phyloP scores from a whole-genome alignment of 805 yeast species.

The Sugiyamaella lignohabitans region DNA sequence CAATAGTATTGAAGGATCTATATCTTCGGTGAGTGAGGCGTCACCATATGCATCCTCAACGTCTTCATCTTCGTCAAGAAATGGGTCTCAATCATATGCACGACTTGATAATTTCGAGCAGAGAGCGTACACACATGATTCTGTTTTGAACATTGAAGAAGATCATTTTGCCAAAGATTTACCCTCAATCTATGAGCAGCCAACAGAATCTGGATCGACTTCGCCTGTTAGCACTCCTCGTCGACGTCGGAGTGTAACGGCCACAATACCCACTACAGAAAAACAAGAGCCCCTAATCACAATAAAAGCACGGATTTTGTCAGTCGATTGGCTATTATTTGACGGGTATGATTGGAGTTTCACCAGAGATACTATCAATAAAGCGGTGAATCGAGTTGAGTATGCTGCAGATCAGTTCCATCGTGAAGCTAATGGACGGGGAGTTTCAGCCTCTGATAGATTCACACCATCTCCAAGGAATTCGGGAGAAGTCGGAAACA shows the following conservation, averaged over 20 bases:
- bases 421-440: constrained; percentile 12
- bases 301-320: not conserved
- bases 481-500: not conserved
- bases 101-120: constrained; percentile 18
- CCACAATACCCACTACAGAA: not conserved
- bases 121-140: constrained; percentile 15
- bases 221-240: not conserved
- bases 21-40: too few species aligned
- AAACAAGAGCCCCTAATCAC: not conserved
- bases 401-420: constrained; percentile 37
- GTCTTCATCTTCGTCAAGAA: constrained; percentile 10
- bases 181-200: constrained; percentile 10
- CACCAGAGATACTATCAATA: constrained; percentile 59
- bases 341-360: constrained; percentile 94
- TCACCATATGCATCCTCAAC: too few species aligned
- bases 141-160: constrained; percentile 18
- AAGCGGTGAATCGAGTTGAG: constrained; percentile 61
- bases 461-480: not conserved
- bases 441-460: not conserved
- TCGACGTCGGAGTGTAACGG: not conserved
- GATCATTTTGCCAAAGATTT: constrained; percentile 24
- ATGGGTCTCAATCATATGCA: not conserved
- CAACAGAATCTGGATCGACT: not conserved
- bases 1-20: not conserved
- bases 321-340: constrained; percentile 40